phyloP scores from a whole-genome alignment of 148 eudicot genomes.

The Pouteria glomerata region DNA sequence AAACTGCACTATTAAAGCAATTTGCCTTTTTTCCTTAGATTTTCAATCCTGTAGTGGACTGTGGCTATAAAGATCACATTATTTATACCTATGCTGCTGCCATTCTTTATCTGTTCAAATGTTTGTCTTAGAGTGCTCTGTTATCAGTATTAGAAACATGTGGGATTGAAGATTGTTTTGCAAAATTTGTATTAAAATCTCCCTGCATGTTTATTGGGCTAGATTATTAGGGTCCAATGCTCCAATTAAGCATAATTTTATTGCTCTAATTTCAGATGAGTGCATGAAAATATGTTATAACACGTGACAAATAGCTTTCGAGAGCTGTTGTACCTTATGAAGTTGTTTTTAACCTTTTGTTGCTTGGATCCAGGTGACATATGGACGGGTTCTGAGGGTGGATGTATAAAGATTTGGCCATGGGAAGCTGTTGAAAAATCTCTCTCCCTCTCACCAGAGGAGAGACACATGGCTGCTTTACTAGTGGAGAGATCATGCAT shows the following conservation, averaged over 20 bases:
- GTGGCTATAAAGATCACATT: background rate
- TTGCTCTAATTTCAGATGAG: background rate
- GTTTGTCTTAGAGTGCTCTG: too few relatives aligned
- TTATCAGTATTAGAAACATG: too few relatives aligned
- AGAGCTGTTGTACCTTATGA: too few relatives aligned
- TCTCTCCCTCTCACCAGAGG: slow-evolving; percentile 74
- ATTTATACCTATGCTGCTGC: too few relatives aligned
- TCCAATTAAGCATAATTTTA: background rate
- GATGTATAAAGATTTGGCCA: slow-evolving; percentile 78
- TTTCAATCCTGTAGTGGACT: background rate
- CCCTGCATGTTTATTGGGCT: background rate
- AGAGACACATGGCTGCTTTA: slow-evolving; percentile 89
- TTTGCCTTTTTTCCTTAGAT: background rate
- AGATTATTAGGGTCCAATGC: background rate
- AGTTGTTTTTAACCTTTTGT: too few relatives aligned
- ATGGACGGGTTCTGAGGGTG: slow-evolving; percentile 90
- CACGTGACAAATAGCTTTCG: too few relatives aligned
- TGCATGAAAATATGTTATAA: background rate
- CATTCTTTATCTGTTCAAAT: too few relatives aligned
- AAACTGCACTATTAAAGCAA: background rate
- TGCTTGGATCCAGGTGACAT: slow-evolving; percentile 10
- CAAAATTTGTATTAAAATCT: too few relatives aligned
- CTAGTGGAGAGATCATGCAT: slow-evolving; percentile 72
- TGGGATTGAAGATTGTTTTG: background rate
- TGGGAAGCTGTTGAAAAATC: slow-evolving; percentile 93